Percentiles rank a stretch among this genome's conserved stretches.
These are phyloP conservation scores for Mallotus nudiflorus DNA, from an alignment of 345 rosid genomes.

Conservation along the genomic window DNA sequence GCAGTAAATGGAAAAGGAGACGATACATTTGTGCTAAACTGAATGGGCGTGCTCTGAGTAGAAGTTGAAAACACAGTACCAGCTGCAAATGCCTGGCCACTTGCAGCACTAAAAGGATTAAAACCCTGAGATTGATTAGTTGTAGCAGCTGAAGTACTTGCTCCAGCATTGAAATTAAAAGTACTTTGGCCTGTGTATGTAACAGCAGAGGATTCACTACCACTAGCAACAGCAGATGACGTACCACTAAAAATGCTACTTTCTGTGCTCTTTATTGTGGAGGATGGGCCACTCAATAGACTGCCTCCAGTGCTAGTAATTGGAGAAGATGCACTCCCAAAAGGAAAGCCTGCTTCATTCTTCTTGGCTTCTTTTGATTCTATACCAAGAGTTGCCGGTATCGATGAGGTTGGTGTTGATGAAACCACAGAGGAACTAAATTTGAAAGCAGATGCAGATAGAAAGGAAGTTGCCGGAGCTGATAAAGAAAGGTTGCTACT, in stretches of 20 bases:
- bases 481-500: slow-evolving; percentile 25
- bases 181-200: slow-evolving; percentile 33
- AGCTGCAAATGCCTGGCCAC: slow-evolving; percentile 41
- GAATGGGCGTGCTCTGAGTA: slow-evolving; percentile 51
- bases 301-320: slow-evolving; percentile 6
- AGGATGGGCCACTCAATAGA: slow-evolving; percentile 9
- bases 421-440: slow-evolving; percentile 44
- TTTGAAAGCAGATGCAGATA: slow-evolving; percentile 43
- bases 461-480: slow-evolving; percentile 36
- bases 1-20: slow-evolving; percentile 51
- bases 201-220: slow-evolving; percentile 27
- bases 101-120: slow-evolving; percentile 38
- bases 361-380: slow-evolving; percentile 43
- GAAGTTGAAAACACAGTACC: slow-evolving; percentile 46
- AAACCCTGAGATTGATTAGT: slow-evolving; percentile 49
- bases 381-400: slow-evolving; percentile 17
- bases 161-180: slow-evolving; percentile 49
- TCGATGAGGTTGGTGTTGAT: slow-evolving; percentile 35
- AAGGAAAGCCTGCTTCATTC: slow-evolving; percentile 36
- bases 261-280: background rate
- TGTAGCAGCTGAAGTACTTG: slow-evolving; percentile 37
- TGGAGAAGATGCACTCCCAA: slow-evolving; percentile 29
- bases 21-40: slow-evolving; percentile 50
- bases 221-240: slow-evolving; percentile 37
- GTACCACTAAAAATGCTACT: slow-evolving; percentile 31